Percentiles rank a stretch among this genome's conserved stretches.
These are phyloP conservation scores for Penicillium pulvis DNA, from an alignment of 495 filamentous ascomycete species.

Conservation along the genomic window DNA sequence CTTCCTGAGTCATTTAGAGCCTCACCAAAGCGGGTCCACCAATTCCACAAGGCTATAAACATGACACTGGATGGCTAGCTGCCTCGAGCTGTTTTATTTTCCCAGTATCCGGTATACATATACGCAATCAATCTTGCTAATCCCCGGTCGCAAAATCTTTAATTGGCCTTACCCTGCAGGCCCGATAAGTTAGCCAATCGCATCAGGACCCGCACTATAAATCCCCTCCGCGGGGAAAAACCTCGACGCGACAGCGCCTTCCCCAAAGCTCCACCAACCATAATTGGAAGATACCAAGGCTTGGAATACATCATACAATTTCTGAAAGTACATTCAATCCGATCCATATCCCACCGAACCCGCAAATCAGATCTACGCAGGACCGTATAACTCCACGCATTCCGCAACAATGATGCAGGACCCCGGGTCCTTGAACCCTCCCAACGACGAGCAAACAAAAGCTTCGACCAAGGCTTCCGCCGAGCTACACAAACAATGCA, in stretches of 20 bases:
- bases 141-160: neutral
- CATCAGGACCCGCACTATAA: constrained; percentile 1
- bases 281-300: neutral
- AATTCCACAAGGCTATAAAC: neutral
- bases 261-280: neutral
- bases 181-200: neutral
- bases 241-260: neutral
- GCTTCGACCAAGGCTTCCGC: constrained; percentile 22
- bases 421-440: constrained; percentile 5
- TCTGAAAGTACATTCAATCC: neutral
- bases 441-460: constrained; percentile 2
- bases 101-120: neutral
- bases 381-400: neutral
- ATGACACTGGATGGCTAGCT: neutral
- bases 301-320: neutral
- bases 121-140: neutral
- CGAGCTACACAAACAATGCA: constrained; percentile 44
- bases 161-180: neutral
- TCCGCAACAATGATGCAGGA: constrained; percentile 17
- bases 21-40: constrained; percentile 1
- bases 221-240: neutral
- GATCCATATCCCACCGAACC: neutral
- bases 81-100: neutral
- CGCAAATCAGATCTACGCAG: neutral
- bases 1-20: constrained; percentile 1